phyloP scores from a whole-genome alignment of 805 yeast genomes.

The Myxozyma nipponensis region DNA sequence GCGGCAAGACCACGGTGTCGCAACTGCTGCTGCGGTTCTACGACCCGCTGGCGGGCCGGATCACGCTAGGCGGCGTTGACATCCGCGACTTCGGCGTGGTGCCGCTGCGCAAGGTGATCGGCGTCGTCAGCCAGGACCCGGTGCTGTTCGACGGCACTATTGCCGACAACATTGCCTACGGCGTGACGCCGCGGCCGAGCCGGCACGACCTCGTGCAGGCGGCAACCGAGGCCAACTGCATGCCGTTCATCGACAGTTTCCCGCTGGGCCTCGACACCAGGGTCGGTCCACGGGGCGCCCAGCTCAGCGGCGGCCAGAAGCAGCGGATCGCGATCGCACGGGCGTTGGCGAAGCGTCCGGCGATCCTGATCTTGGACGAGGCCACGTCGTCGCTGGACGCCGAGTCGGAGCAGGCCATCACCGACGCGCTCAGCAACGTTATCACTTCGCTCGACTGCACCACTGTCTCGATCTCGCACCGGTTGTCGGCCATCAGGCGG shows the following conservation, averaged over 20 bases:
- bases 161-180: conserved; percentile 82
- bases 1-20: conserved; percentile 87
- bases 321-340: conserved; percentile 63
- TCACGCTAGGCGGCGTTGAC: conserved; percentile 80
- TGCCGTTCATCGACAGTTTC: conserved; percentile 33
- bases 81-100: conserved; percentile 67
- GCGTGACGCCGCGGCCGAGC: conserved; percentile 69
- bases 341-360: conserved; percentile 54
- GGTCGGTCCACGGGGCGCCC: conserved; percentile 47
- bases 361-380: conserved; percentile 55
- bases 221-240: conserved; percentile 51
- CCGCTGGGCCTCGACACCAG: conserved; percentile 59
- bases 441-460: conserved; percentile 56
- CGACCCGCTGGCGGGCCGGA: conserved; percentile 57
- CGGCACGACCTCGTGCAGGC: conserved; percentile 48
- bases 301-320: conserved; percentile 61
- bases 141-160: conserved; percentile 88
- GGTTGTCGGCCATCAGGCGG: conserved; percentile 56
- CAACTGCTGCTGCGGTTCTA: conserved; percentile 73
- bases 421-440: conserved; percentile 54
- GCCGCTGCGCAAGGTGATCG: conserved; percentile 69
- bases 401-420: conserved; percentile 64
- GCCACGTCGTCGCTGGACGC: conserved; percentile 52
- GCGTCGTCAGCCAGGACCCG: conserved; percentile 95
- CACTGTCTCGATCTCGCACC: conserved; percentile 69